A percentile compares a stretch with the other conserved stretches of the same genome.
These are phyloP conservation scores for Rhytidiadelphus loreus DNA, from an alignment of 225 moss, liverwort and hornwort genomes.

Conservation along the genomic window DNA sequence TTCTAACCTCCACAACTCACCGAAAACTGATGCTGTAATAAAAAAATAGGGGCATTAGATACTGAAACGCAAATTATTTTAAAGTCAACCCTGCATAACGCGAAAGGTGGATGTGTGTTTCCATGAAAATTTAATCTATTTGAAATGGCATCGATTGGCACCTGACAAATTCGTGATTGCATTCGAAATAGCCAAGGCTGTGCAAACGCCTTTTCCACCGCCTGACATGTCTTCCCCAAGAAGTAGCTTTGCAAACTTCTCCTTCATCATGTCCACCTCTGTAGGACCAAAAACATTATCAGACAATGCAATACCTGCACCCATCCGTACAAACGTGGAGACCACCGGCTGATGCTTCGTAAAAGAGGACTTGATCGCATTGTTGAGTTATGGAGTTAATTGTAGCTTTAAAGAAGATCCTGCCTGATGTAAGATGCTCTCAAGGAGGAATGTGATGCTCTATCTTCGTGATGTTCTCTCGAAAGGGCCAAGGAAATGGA, in stretches of 20 bases:
- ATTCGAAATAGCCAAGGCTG: slow-evolving; percentile 88
- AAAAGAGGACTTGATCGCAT: not conserved
- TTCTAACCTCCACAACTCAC: slow-evolving; percentile 96
- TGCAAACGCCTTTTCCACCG: slow-evolving; percentile 89
- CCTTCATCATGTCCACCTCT: slow-evolving; percentile 99
- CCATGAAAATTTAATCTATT: not conserved
- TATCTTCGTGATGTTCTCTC: not conserved
- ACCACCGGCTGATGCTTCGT: not conserved
- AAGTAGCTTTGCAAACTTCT: slow-evolving; percentile 92
- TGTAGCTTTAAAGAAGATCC: not conserved
- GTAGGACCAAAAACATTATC: not conserved
- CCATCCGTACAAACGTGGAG: not conserved
- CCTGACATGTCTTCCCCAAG: slow-evolving; percentile 99
- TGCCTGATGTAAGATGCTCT: not conserved
- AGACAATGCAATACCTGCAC: not conserved
- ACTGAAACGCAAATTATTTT: not conserved
- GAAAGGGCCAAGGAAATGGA: not conserved
- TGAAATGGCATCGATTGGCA: not conserved
- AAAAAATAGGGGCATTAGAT: not conserved
- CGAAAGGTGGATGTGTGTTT: not conserved
- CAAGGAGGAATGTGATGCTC: not conserved
- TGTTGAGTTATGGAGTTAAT: not conserved
- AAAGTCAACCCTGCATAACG: not conserved
- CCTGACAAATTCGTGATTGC: slow-evolving; percentile 98
- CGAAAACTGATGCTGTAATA: slow-evolving; percentile 79